Evolutionary conservation across 768 basidiomycete genomes (phyloP).

Genomic region (Hemileccinum impolitum): DNA sequence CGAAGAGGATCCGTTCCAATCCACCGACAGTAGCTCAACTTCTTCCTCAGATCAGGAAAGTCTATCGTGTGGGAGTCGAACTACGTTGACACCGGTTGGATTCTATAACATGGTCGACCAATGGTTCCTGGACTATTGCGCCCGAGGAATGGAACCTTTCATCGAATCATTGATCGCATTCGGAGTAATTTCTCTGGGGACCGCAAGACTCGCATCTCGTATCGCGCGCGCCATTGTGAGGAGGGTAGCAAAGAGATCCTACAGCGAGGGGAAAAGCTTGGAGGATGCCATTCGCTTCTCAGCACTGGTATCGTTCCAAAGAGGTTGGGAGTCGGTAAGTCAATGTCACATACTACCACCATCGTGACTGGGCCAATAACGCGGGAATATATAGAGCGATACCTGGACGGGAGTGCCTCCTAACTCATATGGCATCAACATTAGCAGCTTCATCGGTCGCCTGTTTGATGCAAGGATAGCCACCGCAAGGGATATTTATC

Average conservation of each 20-base stretch:
- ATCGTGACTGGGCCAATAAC: neutral
- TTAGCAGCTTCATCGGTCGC: slow-evolving; percentile 32
- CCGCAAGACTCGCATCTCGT: slow-evolving; percentile 13
- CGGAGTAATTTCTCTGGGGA: slow-evolving; percentile 10
- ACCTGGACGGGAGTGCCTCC: slow-evolving; percentile 5
- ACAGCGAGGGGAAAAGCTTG: slow-evolving; percentile 10
- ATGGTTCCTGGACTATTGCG: slow-evolving; percentile 23
- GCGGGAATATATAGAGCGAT: slow-evolving; percentile 11
- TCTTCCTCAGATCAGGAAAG: slow-evolving; percentile 14
- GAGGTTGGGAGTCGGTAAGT: slow-evolving; percentile 17
- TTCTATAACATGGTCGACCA: slow-evolving; percentile 16
- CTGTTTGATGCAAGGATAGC: slow-evolving; percentile 27
- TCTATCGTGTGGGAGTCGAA: neutral
- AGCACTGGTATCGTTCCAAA: slow-evolving; percentile 14
- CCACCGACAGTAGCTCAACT: neutral
- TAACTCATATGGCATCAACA: slow-evolving; percentile 22
- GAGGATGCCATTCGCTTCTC: slow-evolving; percentile 12
- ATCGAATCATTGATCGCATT: slow-evolving; percentile 16
- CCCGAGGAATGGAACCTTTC: slow-evolving; percentile 13
- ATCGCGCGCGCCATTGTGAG: slow-evolving; percentile 11
- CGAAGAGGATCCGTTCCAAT: neutral
- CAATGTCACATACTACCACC: neutral
- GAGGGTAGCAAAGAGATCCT: slow-evolving; percentile 6
- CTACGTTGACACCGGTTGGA: slow-evolving; percentile 1
- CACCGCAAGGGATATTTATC: slow-evolving; percentile 25